Evolutionary conservation across 139 green algal genomes (phyloP).

Genomic region (Chlamydomonas schloesseri): DNA sequence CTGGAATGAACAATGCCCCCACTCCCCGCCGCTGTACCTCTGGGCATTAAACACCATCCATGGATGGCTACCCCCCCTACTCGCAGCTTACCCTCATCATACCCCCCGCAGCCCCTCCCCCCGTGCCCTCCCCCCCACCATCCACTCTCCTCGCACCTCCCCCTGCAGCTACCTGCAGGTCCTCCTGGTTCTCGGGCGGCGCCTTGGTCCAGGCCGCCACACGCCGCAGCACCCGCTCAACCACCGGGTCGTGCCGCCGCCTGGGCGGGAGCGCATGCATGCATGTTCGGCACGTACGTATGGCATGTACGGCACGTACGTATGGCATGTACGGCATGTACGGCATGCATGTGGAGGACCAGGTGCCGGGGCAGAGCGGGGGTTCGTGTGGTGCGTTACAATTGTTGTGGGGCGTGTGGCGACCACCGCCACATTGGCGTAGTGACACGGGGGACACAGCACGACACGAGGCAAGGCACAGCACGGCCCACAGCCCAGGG

Average conservation of each 20-base stretch:
- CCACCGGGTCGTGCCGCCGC: conserved; percentile 29
- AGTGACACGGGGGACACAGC: too few species aligned
- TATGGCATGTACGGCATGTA: too few species aligned
- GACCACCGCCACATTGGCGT: too few species aligned
- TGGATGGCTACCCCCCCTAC: too few species aligned
- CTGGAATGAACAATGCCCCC: too few species aligned
- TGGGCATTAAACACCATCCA: too few species aligned
- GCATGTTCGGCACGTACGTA: neutral
- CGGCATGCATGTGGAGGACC: neutral
- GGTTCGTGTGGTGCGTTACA: neutral
- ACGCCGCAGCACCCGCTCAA: conserved; percentile 30
- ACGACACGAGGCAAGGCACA: too few species aligned
- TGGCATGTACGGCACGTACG: neutral
- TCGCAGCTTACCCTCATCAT: too few species aligned
- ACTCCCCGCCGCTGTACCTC: too few species aligned
- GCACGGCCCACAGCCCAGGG: too few species aligned
- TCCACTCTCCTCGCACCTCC: neutral
- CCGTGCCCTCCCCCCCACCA: neutral
- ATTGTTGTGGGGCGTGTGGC: too few species aligned
- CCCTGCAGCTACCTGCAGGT: conserved; percentile 36
- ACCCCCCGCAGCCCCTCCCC: neutral
- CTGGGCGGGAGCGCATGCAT: neutral
- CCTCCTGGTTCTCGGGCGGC: conserved; percentile 45
- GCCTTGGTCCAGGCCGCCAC: conserved; percentile 34
- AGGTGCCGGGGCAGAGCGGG: neutral